Conservation (phyloP, 805 yeast genomes). For the Candida schatavii region DNA sequence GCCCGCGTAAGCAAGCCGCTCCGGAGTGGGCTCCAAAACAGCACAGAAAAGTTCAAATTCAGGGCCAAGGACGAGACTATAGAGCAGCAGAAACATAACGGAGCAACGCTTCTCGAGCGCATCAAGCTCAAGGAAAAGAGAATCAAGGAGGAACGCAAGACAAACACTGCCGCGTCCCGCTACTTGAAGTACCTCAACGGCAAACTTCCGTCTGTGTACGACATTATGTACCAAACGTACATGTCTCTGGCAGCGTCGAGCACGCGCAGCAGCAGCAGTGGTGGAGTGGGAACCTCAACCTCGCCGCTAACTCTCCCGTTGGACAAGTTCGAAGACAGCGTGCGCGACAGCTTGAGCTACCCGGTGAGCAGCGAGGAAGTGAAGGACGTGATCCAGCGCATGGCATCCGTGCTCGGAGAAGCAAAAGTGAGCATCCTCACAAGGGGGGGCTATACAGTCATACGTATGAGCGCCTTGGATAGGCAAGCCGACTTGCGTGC, state of each 20-base stretch:
- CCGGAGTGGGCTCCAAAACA: conserved; percentile 25
- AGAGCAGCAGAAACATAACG: conserved; percentile 18
- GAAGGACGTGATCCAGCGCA: conserved; percentile 21
- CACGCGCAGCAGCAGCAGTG: neutral
- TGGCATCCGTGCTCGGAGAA: conserved; percentile 17
- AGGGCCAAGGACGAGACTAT: conserved; percentile 21
- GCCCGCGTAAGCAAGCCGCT: conserved; percentile 1
- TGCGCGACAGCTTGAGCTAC: conserved; percentile 31
- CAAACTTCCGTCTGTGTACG: conserved; percentile 30
- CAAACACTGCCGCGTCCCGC: conserved; percentile 19
- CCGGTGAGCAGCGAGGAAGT: conserved; percentile 31
- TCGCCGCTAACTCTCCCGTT: conserved; percentile 12
- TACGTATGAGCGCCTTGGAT: conserved; percentile 24
- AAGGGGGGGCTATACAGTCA: conserved; percentile 21
- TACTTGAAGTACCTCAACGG: conserved; percentile 22
- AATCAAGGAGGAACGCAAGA: neutral
- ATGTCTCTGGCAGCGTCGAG: neutral
- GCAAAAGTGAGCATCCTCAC: conserved; percentile 19
- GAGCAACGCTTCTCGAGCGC: conserved; percentile 35
- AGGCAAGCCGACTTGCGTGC: too few species aligned
- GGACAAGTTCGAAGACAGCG: conserved; percentile 22
- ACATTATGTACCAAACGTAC: conserved; percentile 30
- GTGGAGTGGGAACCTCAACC: neutral
- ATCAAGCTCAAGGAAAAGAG: conserved; percentile 31
- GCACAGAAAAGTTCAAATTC: conserved; percentile 34